Percentiles rank a stretch among this genome's conserved stretches.
These are phyloP conservation scores for Novymonas esmeraldas DNA, from an alignment of 208 protist genomes.

Conservation along the genomic window DNA sequence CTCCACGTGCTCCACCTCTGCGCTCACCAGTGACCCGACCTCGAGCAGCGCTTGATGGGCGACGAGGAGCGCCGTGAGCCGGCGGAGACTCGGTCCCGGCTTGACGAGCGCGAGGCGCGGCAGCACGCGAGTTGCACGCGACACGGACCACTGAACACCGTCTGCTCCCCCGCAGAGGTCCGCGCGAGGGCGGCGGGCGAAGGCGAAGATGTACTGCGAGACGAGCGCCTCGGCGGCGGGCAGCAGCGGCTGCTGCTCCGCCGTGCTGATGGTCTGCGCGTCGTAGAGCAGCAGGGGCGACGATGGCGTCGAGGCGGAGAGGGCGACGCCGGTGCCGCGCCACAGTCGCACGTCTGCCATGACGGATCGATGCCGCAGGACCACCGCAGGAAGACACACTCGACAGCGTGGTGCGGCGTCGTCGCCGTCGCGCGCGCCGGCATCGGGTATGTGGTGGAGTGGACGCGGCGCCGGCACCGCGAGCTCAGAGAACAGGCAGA, in stretches of 20 bases:
- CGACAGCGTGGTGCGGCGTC: conserved; percentile 8
- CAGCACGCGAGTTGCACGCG: conserved; percentile 10
- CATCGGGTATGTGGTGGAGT: too few species aligned
- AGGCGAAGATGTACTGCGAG: conserved; percentile 19
- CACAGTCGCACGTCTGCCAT: conserved; percentile 17
- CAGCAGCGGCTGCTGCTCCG: not conserved
- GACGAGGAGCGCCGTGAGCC: conserved; percentile 9
- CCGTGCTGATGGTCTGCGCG: not conserved
- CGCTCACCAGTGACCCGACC: conserved; percentile 10
- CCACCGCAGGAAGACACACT: conserved; percentile 6
- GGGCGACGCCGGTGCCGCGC: conserved; percentile 5
- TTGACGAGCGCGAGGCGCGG: conserved; percentile 14
- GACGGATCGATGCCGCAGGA: not conserved
- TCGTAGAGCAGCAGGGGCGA: conserved; percentile 10
- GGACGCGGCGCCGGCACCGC: too few species aligned
- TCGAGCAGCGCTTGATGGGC: conserved; percentile 7
- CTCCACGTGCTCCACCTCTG: conserved; percentile 26
- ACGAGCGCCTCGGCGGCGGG: conserved; percentile 9
- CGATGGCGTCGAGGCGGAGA: conserved; percentile 2
- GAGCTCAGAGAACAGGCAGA: conserved; percentile 21
- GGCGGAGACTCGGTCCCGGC: conserved; percentile 11
- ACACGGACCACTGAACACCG: conserved; percentile 7
- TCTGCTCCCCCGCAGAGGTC: not conserved
- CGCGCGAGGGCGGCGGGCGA: not conserved
- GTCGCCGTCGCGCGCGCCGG: too few species aligned